phyloP scores from a whole-genome alignment of 2,329 filamentous ascomycete species.

The Westerdykella sp. region DNA sequence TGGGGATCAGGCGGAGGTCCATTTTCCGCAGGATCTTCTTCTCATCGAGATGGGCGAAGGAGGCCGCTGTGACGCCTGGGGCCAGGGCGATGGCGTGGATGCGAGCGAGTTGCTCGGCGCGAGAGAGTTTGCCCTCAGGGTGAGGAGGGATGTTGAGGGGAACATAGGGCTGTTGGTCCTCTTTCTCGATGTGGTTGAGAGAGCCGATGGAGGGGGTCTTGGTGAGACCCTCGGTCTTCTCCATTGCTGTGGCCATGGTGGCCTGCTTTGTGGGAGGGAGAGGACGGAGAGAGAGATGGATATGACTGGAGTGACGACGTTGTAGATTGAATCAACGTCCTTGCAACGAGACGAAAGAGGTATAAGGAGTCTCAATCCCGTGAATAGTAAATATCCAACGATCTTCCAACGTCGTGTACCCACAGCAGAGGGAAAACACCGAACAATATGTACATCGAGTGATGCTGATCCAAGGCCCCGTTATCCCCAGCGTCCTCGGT shows the following conservation, averaged over 20 bases:
- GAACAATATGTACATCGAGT: too few relatives aligned
- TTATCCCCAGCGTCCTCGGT: too few relatives aligned
- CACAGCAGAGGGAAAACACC: too few relatives aligned
- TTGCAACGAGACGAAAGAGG: too few relatives aligned
- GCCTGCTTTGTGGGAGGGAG: too few relatives aligned
- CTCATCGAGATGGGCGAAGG: conserved; percentile 36
- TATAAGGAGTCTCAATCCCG: too few relatives aligned
- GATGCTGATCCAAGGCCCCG: too few relatives aligned
- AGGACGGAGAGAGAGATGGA: too few relatives aligned
- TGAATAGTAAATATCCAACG: too few relatives aligned
- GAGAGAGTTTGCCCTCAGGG: neutral
- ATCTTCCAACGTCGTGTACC: too few relatives aligned
- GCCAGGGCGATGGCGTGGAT: conserved; percentile 23
- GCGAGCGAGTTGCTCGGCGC: conserved; percentile 8
- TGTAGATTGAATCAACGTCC: too few relatives aligned
- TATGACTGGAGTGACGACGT: too few relatives aligned
- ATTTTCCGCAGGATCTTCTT: conserved; percentile 39
- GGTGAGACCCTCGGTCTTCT: neutral
- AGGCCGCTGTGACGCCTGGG: conserved; percentile 20
- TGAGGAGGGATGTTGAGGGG: neutral
- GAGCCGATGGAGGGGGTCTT: neutral
- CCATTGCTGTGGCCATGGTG: neutral
- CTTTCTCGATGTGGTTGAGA: neutral
- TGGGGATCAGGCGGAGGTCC: conserved; percentile 36
- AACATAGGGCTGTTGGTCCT: neutral